Percentiles rank a stretch among this genome's conserved stretches.
Evolutionary conservation across 2,329 filamentous ascomycete genomes (phyloP).

Genomic region (Aschersonia sp.): DNA sequence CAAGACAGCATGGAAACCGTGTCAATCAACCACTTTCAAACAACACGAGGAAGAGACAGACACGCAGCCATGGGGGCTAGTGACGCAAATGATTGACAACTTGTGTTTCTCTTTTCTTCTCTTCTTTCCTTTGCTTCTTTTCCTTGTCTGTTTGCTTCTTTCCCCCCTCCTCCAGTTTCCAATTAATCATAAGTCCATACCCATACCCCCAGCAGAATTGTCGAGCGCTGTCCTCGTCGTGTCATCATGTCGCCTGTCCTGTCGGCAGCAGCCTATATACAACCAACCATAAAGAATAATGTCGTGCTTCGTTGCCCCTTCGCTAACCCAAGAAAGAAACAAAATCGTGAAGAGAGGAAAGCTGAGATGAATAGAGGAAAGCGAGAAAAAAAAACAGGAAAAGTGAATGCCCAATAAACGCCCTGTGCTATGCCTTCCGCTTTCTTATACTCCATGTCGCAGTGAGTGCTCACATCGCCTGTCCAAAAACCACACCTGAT

Average conservation of each 20-base stretch:
- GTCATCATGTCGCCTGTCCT: neutral
- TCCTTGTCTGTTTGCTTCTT: too few species aligned
- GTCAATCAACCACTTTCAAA: too few species aligned
- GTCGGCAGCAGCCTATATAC: neutral
- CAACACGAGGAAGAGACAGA: too few species aligned
- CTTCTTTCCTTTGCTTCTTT: too few species aligned
- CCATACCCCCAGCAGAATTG: neutral
- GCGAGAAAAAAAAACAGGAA: neutral
- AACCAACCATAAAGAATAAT: neutral
- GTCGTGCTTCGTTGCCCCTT: neutral
- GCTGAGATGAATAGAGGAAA: too few species aligned
- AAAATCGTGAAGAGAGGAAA: too few species aligned
- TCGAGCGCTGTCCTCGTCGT: neutral
- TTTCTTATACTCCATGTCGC: slow-evolving; percentile 4
- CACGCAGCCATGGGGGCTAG: too few species aligned
- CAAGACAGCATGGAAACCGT: too few species aligned
- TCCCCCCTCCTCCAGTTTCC: neutral
- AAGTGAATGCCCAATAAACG: neutral
- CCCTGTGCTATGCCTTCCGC: neutral
- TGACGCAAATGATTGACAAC: too few species aligned
- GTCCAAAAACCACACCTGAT: neutral
- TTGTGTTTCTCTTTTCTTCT: too few species aligned
- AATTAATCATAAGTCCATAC: neutral
- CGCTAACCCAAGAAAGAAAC: neutral
- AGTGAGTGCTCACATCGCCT: neutral